Conservation (phyloP, 805 yeast genomes). For the Suhomyces sp. region DNA sequence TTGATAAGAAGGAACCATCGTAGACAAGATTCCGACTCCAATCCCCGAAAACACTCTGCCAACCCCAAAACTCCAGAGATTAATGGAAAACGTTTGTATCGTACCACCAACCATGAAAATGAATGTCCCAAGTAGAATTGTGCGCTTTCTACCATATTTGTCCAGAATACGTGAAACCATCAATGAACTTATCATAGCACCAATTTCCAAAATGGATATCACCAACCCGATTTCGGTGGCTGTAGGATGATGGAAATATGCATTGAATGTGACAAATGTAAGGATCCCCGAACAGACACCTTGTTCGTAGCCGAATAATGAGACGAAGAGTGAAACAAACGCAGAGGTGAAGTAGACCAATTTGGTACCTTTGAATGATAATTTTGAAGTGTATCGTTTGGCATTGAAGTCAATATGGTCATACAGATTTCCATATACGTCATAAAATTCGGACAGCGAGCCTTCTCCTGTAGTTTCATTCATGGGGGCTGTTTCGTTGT, state of each 20-base stretch:
- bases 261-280: slow-evolving; percentile 67
- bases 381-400: slow-evolving; percentile 28
- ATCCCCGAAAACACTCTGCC: slow-evolving; percentile 80
- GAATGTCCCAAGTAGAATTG: slow-evolving; percentile 77
- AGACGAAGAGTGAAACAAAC: slow-evolving; percentile 44
- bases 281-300: slow-evolving; percentile 90
- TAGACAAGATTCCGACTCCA: slow-evolving; percentile 83
- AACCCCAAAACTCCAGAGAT: slow-evolving; percentile 56
- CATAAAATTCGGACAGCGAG: slow-evolving; percentile 12
- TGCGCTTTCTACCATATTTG: slow-evolving; percentile 70
- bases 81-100: slow-evolving; percentile 62
- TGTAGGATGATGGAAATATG: slow-evolving; percentile 70
- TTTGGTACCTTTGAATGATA: slow-evolving; percentile 37
- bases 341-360: slow-evolving; percentile 46
- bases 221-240: slow-evolving; percentile 78
- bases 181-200: slow-evolving; percentile 81
- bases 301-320: slow-evolving; percentile 47
- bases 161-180: slow-evolving; percentile 78
- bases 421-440: slow-evolving; percentile 36
- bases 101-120: slow-evolving; percentile 78
- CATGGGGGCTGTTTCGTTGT: no score
- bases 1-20: slow-evolving; percentile 86
- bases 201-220: slow-evolving; percentile 85
- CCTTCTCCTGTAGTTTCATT: no score
- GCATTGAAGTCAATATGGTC: slow-evolving; percentile 38